Conservation (phyloP, 75 land plant genomes). For the Cunninghamia lanceolata region DNA sequence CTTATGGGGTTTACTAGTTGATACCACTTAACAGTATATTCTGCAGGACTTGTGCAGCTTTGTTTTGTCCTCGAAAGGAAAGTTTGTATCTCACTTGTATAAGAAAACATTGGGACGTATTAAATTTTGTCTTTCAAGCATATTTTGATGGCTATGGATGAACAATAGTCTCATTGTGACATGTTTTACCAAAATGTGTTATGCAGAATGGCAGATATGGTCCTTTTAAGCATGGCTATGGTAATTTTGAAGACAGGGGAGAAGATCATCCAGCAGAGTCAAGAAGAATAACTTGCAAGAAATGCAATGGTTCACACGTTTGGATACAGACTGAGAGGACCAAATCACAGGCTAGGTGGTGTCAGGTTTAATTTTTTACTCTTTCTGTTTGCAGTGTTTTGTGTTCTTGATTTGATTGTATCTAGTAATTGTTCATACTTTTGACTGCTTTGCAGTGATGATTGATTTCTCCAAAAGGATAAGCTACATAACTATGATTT, state of each 20-base stretch:
- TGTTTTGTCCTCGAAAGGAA: not conserved
- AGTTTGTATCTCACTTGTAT: not conserved
- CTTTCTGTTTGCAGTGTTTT: not conserved
- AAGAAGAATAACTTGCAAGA: slow-evolving; percentile 80
- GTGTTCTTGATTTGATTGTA: not conserved
- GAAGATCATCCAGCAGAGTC: slow-evolving; percentile 49
- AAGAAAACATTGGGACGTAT: not conserved
- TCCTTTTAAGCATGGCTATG: slow-evolving; percentile 39
- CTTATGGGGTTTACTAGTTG: not conserved
- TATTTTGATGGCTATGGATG: not conserved
- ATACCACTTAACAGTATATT: not conserved
- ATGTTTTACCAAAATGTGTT: not conserved
- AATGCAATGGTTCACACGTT: slow-evolving; percentile 65
- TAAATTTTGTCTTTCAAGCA: not conserved
- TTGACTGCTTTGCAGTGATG: not conserved
- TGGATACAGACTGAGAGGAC: slow-evolving; percentile 69
- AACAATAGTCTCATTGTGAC: not conserved
- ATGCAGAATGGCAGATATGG: slow-evolving; percentile 57
- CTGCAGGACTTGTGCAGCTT: not conserved
- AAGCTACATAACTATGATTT: not conserved
- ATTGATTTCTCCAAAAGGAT: not conserved
- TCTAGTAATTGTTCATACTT: not conserved
- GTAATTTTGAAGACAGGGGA: slow-evolving; percentile 46
- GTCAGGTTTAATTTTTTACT: slow-evolving; percentile 59
- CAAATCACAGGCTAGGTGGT: slow-evolving; percentile 89